Percentiles rank a stretch among this genome's conserved stretches.
Evolutionary conservation across 164 flowering plant species (phyloP).

Genomic region (Hamamelis virginiana): DNA sequence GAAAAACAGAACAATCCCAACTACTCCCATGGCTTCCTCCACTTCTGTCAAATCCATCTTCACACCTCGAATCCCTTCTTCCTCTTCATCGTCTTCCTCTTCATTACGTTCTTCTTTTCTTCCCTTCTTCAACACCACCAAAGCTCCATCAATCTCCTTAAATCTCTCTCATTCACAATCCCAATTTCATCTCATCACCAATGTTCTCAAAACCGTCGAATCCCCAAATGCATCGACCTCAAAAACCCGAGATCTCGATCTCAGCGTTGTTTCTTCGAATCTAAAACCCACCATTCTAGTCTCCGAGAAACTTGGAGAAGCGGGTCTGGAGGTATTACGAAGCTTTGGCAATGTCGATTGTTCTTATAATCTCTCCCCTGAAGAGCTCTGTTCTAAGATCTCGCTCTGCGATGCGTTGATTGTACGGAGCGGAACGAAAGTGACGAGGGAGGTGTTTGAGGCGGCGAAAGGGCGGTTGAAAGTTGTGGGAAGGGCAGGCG

Average conservation of each 20-base stretch:
- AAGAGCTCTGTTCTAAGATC: conserved; percentile 65
- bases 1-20: too few species aligned
- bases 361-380: conserved; percentile 57
- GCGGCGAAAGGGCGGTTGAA: conserved; percentile 72
- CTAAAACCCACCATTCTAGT: conserved; percentile 68
- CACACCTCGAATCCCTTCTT: neutral
- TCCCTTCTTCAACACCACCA: conserved; percentile 11
- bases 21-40: conserved; percentile 6
- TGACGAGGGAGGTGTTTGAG: conserved; percentile 74
- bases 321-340: conserved; percentile 60
- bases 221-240: neutral
- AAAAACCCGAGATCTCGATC: neutral
- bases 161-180: conserved; percentile 6
- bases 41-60: neutral
- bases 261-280: neutral
- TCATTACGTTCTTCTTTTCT: conserved; percentile 6
- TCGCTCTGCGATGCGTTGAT: conserved; percentile 73
- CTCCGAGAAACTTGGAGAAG: conserved; percentile 88
- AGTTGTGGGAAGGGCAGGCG: conserved; percentile 96
- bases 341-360: conserved; percentile 68
- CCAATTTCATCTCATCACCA: neutral
- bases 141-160: neutral
- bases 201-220: conserved; percentile 9
- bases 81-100: neutral
- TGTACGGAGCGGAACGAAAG: conserved; percentile 93